A percentile compares a stretch with the other conserved stretches of the same genome.
Conservation (phyloP, 2,329 filamentous ascomycete species). For the Pezicula radicicola region DNA sequence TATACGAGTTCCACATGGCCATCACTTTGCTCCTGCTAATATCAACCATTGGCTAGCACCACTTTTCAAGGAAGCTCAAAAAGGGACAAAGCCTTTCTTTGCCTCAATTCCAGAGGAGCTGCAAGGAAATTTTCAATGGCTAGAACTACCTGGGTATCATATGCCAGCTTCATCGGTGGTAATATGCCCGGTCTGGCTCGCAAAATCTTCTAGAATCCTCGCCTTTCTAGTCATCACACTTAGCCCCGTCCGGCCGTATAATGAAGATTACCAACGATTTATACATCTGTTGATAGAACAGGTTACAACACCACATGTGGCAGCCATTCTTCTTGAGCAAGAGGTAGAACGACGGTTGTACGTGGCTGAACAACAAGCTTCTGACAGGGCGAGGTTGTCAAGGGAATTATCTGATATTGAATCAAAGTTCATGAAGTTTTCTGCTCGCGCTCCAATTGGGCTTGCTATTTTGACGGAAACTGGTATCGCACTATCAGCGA, state of each 20-base stretch:
- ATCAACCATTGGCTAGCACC: conserved; percentile 5
- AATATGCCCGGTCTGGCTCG: conserved; percentile 64
- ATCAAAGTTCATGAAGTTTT: conserved; percentile 65
- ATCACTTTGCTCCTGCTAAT: conserved; percentile 5
- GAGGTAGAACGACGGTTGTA: conserved; percentile 55
- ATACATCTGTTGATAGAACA: conserved; percentile 53
- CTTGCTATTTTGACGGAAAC: conserved; percentile 66
- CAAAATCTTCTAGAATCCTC: conserved; percentile 61
- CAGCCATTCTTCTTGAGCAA: conserved; percentile 68
- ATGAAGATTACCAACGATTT: conserved; percentile 70
- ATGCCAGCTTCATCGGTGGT: conserved; percentile 63
- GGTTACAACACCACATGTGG: conserved; percentile 65
- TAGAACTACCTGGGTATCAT: conserved; percentile 63
- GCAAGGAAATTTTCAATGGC: conserved; percentile 49
- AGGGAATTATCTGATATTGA: conserved; percentile 61
- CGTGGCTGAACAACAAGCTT: conserved; percentile 61
- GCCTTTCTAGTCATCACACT: conserved; percentile 68
- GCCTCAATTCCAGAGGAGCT: conserved; percentile 30
- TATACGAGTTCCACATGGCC: conserved; percentile 8
- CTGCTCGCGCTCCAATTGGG: conserved; percentile 70
- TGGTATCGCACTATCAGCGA: conserved; percentile 40
- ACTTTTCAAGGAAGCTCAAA: conserved; percentile 3
- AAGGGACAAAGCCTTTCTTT: conserved; percentile 3
- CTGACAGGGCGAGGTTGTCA: conserved; percentile 64
- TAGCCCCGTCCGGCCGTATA: conserved; percentile 69